Base-by-base conservation (phyloP, 495 filamentous ascomycete species). In the Geopyxis carbonaria region DNA sequence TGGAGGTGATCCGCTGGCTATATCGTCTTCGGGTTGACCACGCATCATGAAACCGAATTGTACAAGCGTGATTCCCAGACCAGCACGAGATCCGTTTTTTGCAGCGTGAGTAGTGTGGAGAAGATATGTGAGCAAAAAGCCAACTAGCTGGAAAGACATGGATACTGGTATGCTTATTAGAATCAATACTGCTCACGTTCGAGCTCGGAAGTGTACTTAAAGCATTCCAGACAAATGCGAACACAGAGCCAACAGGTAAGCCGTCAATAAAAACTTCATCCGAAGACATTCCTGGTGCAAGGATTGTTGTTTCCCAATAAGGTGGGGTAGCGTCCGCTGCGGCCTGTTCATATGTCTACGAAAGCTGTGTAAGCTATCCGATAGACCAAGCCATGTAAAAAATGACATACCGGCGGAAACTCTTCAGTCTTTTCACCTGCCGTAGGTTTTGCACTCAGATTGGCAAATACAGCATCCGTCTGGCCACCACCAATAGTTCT, bases 301-400 rank as follows among this genome's bases (percentile, higher is more conserved):
- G 69, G 50, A 97, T 94, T 2, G 89, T 94, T 13, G 87, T 95
- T 61, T 97, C 89, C 89, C 89, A 97, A 59, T 95, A 97, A 2
- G 91, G 89, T 0, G 89, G 89, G 24, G 89, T 84, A 15, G 87
- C 82, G 61, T 97, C 89, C 13, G 87, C 87, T 7, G 89, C 89
- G 5, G 89, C 89, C 74, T 93, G 85, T 69, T 97, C 91, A 63
- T 97, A 97, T 15, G 86, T 82, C 85, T 95, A 45, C 14, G n/a
- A n/a, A n/a, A n/a, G n/a, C n/a, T n/a, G n/a, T n/a, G n/a, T n/a
- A n/a, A n/a, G n/a, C n/a, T n/a, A n/a, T n/a, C n/a, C n/a, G n/a
- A n/a, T n/a, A n/a, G 1, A 3, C 13, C 27, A 3, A 28, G 15
- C 5, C 30, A 11, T 24, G 23, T 31, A 16, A 18, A 14, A 19